Base-by-base conservation (phyloP, 805 yeast genomes). In the Candida nemodendra region DNA sequence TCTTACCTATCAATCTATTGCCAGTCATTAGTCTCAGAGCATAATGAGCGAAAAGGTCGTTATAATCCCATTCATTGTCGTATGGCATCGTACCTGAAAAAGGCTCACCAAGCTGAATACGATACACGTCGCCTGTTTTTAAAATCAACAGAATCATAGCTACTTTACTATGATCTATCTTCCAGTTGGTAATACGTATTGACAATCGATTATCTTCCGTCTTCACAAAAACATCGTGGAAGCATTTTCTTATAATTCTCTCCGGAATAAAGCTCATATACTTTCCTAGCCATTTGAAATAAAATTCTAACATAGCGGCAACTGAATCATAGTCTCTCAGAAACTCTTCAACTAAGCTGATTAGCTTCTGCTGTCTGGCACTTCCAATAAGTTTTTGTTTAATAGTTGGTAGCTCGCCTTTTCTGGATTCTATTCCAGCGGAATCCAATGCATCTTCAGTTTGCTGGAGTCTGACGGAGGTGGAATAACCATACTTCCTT, bases 121-220 rank as follows among this genome's bases (percentile, higher is more conserved):
- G n/a, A 24, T 32, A 38, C 25, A 31, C 38, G 9, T 30, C 18
- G 6, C 34, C 18, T 8, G 36, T 4, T 27, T 45, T 47, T 25
- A 51, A 13, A 3, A 50, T 34, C 19, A 43, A 17, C 23, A 58
- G 30, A 11, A 56, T 35, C 14, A 51, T 30, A 3, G 59, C 47
- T 13, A 57, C 50, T 18, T 48, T 50, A 15, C 47, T 39, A 22
- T 41, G 47, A 25, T 56, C 61, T 21, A 42, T 27, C 13, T 49
- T 41, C 18, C 39, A 36, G 13, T 48, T 43, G 5, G 24, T 30
- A 8, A 45, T 18, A 9, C 27, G 16, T 18, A 56, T 34, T 18
- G 38, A 37, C 12, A 56, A 27, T 5, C 40, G 41, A n/a, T 37
- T 28, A 2, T 29, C 27, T 15, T 13, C 25, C 9, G n/a, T 30